Evolutionary conservation across 1,284 basidiomycete species (phyloP), one percentile per base, ranked within the genome.

Genomic region (Naganishia sp.): DNA sequence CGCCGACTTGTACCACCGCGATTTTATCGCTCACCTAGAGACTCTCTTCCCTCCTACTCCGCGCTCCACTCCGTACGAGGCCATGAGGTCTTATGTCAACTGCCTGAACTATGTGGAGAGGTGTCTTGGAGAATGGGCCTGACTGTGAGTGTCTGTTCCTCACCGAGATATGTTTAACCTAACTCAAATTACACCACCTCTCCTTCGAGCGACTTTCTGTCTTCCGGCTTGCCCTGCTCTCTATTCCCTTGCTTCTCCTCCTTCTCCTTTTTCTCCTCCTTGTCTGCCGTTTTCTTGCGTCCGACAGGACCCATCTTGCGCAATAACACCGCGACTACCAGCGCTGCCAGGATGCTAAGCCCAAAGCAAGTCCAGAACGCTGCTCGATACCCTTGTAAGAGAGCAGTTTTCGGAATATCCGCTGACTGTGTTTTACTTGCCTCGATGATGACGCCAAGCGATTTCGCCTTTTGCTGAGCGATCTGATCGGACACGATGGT

Each of bases 321-420:
- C 55, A 57, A 32, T 10, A 57, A n/a, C 2, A 57, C 55, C 17
- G 25, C 55, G 25, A 43, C 42, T 28, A 47, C 28, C 28, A 57
- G 28, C 15, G 42, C 55, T 15, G 55, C 55, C 23, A 57, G 55
- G 28, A 46, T 57, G 23, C 43, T 32, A 11, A 57, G 55, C 18
- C 55, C 55, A 31, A 57, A 57, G 55, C 55, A 57, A 31, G 55
- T 46, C 42, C 43, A 57, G 45, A 57, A 57, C 25, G 55, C 55
- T 43, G 55, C 55, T 45, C 55, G 55, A 46, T 57, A 57, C 43
- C 55, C 55, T 46, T 57, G 55, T 28, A 57, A 32, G n/a, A 57
- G 55, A 18, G 55, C 55, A 15, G 25, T 15, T 41, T 57, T 46
- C 15, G 55, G 55, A 46, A 57, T 57, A n/a, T 57, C 43, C 13